Conservation (phyloP, 129 eudicot species). For the Chrysanthemum makinoi region DNA sequence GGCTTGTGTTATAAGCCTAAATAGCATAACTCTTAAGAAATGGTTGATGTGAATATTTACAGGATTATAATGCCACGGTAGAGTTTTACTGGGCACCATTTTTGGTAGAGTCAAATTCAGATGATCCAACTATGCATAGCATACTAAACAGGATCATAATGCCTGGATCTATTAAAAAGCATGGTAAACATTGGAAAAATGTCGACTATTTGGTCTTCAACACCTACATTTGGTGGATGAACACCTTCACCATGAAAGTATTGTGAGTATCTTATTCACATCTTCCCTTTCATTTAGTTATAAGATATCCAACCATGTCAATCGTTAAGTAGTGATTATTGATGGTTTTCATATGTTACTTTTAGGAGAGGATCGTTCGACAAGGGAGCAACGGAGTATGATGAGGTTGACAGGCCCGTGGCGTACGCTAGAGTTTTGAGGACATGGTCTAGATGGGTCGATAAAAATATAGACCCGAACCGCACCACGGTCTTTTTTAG, state of each 20-base stretch:
- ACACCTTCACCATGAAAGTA: conserved; percentile 80
- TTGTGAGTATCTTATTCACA: conserved; percentile 50
- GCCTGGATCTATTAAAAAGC: conserved; percentile 86
- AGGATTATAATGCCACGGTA: conserved; percentile 98
- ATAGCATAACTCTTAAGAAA: too few species aligned
- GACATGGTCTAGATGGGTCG: conserved; percentile 94
- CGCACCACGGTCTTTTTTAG: conserved; percentile 71
- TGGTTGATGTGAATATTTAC: conserved; percentile 13
- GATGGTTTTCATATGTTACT: background rate
- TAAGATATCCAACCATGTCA: background rate
- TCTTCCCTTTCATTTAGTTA: background rate
- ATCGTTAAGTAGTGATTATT: background rate
- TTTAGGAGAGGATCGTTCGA: conserved; percentile 83
- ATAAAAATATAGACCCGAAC: conserved; percentile 62
- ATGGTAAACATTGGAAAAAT: conserved; percentile 77
- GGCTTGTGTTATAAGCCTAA: too few species aligned
- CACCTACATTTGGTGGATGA: conserved; percentile 99
- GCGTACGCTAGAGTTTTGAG: conserved; percentile 74
- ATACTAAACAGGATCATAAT: conserved; percentile 78
- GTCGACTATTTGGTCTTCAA: conserved; percentile 87
- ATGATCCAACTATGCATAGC: conserved; percentile 88
- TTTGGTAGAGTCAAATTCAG: conserved; percentile 94
- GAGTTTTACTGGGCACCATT: conserved; percentile 99
- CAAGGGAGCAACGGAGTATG: conserved; percentile 83
- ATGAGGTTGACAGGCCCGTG: conserved; percentile 73